Evolutionary conservation across 176 grass and related monocot species (phyloP).

Genomic region (Triticum turgidum): DNA sequence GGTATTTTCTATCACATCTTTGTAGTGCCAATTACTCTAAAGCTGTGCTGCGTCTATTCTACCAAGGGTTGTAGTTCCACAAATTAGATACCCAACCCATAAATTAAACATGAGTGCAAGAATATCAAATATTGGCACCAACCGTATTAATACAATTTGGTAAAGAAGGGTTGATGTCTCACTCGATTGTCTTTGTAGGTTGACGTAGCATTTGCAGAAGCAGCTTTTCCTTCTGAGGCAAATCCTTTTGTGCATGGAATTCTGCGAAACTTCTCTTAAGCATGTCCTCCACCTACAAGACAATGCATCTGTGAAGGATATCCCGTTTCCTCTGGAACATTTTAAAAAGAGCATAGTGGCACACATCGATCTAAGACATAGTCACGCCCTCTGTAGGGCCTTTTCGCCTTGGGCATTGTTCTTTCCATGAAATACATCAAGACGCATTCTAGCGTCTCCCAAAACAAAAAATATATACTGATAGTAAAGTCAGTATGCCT

Average conservation of each 20-base stretch:
- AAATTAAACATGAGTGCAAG: constrained; percentile 13
- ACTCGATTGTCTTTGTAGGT: constrained; percentile 79
- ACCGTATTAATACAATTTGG: constrained; percentile 5
- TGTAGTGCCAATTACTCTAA: neutral
- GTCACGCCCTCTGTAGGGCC: neutral
- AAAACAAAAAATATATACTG: neutral
- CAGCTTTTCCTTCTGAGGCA: constrained; percentile 88
- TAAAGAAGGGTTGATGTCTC: constrained; percentile 32
- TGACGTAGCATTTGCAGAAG: constrained; percentile 78
- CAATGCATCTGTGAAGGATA: constrained; percentile 17
- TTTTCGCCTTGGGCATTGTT: neutral
- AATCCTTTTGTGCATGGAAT: constrained; percentile 95
- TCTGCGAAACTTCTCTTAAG: constrained; percentile 99
- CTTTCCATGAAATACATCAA: neutral
- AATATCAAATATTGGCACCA: neutral
- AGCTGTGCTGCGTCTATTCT: neutral
- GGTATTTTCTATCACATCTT: constrained; percentile 9
- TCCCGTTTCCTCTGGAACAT: neutral
- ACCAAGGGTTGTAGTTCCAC: constrained; percentile 1
- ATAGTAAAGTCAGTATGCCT: neutral
- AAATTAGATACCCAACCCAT: constrained; percentile 26
- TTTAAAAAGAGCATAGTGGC: neutral
- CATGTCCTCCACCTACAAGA: constrained; percentile 93
- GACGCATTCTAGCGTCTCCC: neutral
- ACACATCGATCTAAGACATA: constrained; percentile 9